Conservation (phyloP, 1,284 basidiomycete genomes). For the Austropuccinia psidii region DNA sequence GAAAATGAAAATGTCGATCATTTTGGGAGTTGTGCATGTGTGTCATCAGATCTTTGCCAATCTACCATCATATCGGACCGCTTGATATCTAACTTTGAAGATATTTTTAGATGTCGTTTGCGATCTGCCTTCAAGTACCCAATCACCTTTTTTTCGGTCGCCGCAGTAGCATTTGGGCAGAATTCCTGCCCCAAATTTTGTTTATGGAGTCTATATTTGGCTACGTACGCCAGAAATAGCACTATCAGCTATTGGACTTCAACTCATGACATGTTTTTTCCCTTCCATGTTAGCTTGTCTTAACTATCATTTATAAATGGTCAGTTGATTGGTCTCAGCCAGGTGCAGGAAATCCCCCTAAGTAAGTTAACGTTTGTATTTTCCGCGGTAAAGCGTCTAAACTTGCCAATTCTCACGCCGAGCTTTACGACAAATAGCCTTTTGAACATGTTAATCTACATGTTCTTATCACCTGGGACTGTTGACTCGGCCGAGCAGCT, state of each 20-base stretch:
- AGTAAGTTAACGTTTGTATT: slow-evolving; percentile 56
- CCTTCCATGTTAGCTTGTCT: background rate
- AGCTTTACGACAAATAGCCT: background rate
- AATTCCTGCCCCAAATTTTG: slow-evolving; percentile 32
- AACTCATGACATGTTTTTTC: background rate
- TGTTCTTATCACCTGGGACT: slow-evolving; percentile 46
- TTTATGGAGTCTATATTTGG: slow-evolving; percentile 37
- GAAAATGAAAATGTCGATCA: slow-evolving; percentile 99
- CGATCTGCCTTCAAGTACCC: slow-evolving; percentile 30
- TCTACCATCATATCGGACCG: slow-evolving; percentile 21
- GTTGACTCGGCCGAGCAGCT: slow-evolving; percentile 65
- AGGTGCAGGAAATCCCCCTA: slow-evolving; percentile 14
- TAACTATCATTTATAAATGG: slow-evolving; percentile 26
- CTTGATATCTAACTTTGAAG: too few relatives aligned
- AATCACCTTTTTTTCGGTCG: slow-evolving; percentile 26
- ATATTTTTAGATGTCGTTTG: slow-evolving; percentile 50
- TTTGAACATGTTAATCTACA: slow-evolving; percentile 46
- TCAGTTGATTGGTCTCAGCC: slow-evolving; percentile 25
- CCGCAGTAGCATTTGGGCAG: slow-evolving; percentile 25
- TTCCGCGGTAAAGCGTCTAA: background rate
- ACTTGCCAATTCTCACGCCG: background rate
- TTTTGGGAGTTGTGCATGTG: slow-evolving; percentile 93
- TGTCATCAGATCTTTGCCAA: slow-evolving; percentile 47
- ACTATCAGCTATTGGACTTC: too few relatives aligned
- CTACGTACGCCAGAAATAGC: background rate